phyloP scores from a whole-genome alignment of 371 early-diverging fungal species.

The Mortierella sp. region DNA sequence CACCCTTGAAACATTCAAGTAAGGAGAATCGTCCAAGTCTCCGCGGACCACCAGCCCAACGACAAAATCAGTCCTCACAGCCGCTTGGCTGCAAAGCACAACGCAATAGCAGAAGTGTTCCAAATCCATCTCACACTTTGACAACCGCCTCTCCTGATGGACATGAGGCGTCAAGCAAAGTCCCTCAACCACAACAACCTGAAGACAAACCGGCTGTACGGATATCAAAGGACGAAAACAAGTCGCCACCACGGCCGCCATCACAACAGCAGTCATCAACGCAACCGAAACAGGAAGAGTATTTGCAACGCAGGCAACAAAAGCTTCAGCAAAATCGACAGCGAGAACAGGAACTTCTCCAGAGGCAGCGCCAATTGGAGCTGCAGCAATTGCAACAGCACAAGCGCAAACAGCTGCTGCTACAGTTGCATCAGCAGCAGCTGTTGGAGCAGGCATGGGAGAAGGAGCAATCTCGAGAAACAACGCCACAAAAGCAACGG shows the following conservation, averaged over 20 bases:
- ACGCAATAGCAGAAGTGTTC: too few species aligned
- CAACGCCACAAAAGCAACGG: not conserved
- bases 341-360: conserved; percentile 24
- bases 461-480: not conserved
- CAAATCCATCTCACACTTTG: too few species aligned
- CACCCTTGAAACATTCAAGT: not conserved
- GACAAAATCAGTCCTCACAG: too few species aligned
- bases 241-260: not conserved
- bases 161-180: not conserved
- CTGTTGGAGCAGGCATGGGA: conserved; percentile 9
- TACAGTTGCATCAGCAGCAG: conserved; percentile 29
- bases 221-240: not conserved
- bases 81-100: too few species aligned
- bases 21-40: not conserved
- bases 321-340: conserved; percentile 22
- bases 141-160: not conserved
- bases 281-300: conserved; percentile 15
- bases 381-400: conserved; percentile 22
- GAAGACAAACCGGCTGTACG: not conserved
- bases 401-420: conserved; percentile 18
- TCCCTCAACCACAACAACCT: not conserved
- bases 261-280: not conserved
- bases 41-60: too few species aligned
- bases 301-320: conserved; percentile 19
- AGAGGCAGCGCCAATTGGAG: conserved; percentile 17